Percentiles rank a stretch among this genome's conserved stretches.
Conservation (phyloP, 2,329 filamentous ascomycete species). For the Trichoderma polysporum region DNA sequence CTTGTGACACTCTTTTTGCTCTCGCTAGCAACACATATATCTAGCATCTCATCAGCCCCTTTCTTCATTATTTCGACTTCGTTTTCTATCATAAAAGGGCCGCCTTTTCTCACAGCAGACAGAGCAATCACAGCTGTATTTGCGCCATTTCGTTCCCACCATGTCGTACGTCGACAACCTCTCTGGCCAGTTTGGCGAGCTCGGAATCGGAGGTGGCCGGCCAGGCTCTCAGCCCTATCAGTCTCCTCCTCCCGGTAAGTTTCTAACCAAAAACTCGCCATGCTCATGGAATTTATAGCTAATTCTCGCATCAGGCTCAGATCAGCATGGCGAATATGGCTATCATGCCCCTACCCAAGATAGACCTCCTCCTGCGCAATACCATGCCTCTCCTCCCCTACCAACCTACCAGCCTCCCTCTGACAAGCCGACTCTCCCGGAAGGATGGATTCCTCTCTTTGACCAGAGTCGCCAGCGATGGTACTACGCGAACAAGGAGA, state of each 20-base stretch:
- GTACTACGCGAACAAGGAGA: constrained; percentile 63
- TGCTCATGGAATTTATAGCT: not conserved
- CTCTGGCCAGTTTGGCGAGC: constrained; percentile 7
- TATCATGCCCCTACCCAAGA: constrained; percentile 29
- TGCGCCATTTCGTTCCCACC: not conserved
- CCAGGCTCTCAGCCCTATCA: constrained; percentile 16
- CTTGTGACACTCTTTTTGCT: not conserved
- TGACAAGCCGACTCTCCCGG: constrained; percentile 51
- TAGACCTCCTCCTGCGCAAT: constrained; percentile 24
- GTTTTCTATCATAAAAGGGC: not conserved
- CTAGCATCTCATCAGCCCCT: not conserved
- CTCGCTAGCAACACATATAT: not conserved
- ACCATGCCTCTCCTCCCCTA: constrained; percentile 25
- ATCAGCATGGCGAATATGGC: constrained; percentile 7
- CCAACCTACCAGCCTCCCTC: constrained; percentile 38
- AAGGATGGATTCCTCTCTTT: constrained; percentile 63
- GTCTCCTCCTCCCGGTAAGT: constrained; percentile 12
- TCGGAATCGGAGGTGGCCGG: constrained; percentile 1
- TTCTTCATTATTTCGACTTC: not conserved
- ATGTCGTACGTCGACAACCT: constrained; percentile 18
- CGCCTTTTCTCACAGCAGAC: not conserved
- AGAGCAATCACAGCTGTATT: not conserved
- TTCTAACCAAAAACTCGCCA: too few species aligned
- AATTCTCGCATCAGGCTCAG: not conserved
- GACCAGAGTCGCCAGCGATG: constrained; percentile 61